Base-by-base conservation (phyloP, 2,329 filamentous ascomycete species). In the Sarocladium strictum region DNA sequence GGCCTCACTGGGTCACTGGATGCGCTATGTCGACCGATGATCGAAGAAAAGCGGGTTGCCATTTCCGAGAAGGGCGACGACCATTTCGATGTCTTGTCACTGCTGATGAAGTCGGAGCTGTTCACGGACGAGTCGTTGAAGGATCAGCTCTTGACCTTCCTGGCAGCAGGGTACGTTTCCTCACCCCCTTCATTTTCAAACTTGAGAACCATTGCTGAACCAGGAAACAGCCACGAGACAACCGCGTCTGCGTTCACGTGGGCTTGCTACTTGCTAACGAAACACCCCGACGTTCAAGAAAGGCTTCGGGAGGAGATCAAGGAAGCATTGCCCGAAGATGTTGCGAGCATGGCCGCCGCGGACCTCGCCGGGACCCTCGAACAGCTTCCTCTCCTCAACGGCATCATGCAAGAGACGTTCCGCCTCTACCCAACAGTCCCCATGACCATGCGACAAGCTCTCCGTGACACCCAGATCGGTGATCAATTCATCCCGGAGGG, bases 371-470 rank as follows among this genome's bases (percentile, higher is more conserved):
- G 67, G 0, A 69, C 77, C 9, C 73, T 90, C 53, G 85, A 90
- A 62, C 74, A 75, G 15, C 75, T 90, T 33, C 82, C 84, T 2
- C 86, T 85, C 59, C 77, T 90, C 1, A 83, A 89, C 61, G 87
- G 86, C 21, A 76, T 90, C 47, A 81, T 83, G 58, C 79, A 83
- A 56, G 88, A 92, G 67, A 77, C 82, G 1, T 72, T 89, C 23
- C 84, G 87, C 23, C 73, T 88, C 54, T 84, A 84, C 65, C 79
- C 86, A 0, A 83, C 86, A 0, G 84, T 90, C 0, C 81, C 84
- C 0, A 62, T 82, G 9, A 90, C 86, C 0, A 69, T 85, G 55
- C 84, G 88, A 54, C 70, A 79, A 53, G 77, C 86, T 0, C 69
- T 74, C 1, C 67, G 75, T 10, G 75, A 85, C 61, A 82, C 83